Evolutionary conservation across 306 rosid species (phyloP).

Genomic region (Cercis canadensis): DNA sequence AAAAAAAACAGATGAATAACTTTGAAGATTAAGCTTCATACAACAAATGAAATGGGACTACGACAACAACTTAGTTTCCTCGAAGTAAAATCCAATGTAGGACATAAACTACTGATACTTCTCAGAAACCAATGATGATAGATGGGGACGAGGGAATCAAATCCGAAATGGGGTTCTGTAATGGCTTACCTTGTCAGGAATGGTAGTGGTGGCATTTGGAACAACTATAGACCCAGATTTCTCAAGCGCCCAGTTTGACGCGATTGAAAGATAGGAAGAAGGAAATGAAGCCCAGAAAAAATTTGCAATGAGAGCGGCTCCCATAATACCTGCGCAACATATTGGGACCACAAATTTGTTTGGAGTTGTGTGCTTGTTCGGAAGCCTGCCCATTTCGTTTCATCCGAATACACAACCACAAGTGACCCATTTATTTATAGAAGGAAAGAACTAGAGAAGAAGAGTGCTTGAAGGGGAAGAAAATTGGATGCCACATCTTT

Average conservation of each 20-base stretch:
- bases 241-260: conserved; percentile 56
- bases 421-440: conserved; percentile 29
- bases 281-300: conserved; percentile 65
- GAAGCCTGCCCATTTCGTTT: conserved; percentile 50
- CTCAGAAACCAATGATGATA: too few relatives aligned
- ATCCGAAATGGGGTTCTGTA: not conserved
- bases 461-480: not conserved
- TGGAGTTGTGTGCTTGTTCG: conserved; percentile 43
- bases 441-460: not conserved
- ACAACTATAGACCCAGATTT: conserved; percentile 34
- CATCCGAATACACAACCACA: not conserved
- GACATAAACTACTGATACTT: too few relatives aligned
- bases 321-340: conserved; percentile 49
- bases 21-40: not conserved
- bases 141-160: not conserved
- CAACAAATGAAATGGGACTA: not conserved
- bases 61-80: not conserved
- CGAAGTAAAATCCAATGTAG: not conserved
- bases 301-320: conserved; percentile 51
- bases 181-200: conserved; percentile 36
- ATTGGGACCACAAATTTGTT: conserved; percentile 46
- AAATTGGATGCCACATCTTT: conserved; percentile 3
- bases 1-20: too few relatives aligned
- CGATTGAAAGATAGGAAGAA: conserved; percentile 35
- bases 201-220: conserved; percentile 30